These are phyloP conservation scores for Rhynchospora tenuis DNA, from an alignment of 176 grass and related monocot genomes.

Conservation along the genomic window DNA sequence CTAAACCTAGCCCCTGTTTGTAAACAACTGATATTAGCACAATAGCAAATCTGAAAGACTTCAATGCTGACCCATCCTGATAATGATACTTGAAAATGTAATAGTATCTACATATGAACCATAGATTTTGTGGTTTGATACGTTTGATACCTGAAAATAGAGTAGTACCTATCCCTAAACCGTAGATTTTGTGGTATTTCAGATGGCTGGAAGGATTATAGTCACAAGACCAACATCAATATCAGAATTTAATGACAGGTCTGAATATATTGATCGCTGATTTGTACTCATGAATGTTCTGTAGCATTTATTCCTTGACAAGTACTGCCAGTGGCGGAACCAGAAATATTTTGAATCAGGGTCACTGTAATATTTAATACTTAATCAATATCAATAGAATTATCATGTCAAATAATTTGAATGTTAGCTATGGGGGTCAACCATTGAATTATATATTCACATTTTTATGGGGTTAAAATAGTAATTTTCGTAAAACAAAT, in stretches of 20 bases:
- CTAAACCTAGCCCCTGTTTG: neutral
- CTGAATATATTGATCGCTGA: constrained; percentile 16
- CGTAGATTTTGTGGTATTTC: constrained; percentile 7
- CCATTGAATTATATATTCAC: too few species aligned
- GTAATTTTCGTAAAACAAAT: too few species aligned
- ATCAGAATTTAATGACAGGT: constrained; percentile 85
- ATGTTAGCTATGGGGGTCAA: too few species aligned
- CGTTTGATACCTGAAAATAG: neutral
- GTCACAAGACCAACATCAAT: constrained; percentile 59
- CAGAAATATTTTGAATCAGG: too few species aligned
- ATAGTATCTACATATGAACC: neutral
- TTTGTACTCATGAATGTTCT: neutral
- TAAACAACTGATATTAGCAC: neutral
- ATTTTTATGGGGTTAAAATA: too few species aligned
- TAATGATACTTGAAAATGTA: neutral
- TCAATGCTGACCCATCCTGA: neutral
- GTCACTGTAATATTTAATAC: too few species aligned
- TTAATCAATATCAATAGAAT: too few species aligned
- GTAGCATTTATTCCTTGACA: neutral
- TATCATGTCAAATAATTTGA: too few species aligned
- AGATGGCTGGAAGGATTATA: constrained; percentile 98
- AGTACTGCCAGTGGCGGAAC: neutral
- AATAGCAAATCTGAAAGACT: neutral
- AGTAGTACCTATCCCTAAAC: neutral
- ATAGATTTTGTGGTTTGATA: neutral